phyloP scores from a whole-genome alignment of 805 yeast species.

The Candida easanensis region DNA sequence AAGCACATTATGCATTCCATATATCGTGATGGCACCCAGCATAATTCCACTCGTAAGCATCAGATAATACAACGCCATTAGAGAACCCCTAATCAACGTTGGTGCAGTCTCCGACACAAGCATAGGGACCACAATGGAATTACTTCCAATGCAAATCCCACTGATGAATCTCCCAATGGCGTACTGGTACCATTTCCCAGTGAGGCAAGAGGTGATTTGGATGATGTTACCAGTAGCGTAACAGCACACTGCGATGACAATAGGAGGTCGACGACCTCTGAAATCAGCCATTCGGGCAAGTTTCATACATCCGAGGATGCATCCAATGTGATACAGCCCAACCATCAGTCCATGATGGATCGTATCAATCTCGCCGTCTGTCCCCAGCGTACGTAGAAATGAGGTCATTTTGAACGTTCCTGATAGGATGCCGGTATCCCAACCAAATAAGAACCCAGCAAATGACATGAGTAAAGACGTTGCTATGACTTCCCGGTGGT shows the following conservation, averaged over 20 bases:
- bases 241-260: conserved; percentile 49
- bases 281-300: conserved; percentile 58
- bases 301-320: conserved; percentile 65
- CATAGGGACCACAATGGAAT: conserved; percentile 72
- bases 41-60: conserved; percentile 65
- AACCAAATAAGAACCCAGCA: conserved; percentile 72
- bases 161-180: conserved; percentile 62
- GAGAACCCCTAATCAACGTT: conserved; percentile 60
- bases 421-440: conserved; percentile 74
- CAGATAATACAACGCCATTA: conserved; percentile 63
- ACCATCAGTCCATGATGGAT: conserved; percentile 42
- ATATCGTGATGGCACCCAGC: conserved; percentile 61
- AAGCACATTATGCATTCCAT: conserved; percentile 41
- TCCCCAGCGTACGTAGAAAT: not conserved
- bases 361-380: conserved; percentile 45
- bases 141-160: conserved; percentile 73
- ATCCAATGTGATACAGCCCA: conserved; percentile 62
- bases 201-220: conserved; percentile 48
- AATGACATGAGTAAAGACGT: conserved; percentile 52
- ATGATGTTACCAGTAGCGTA: conserved; percentile 58
- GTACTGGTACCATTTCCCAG: conserved; percentile 56
- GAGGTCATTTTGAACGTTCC: conserved; percentile 54
- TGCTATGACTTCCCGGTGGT: conserved; percentile 13
- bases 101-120: conserved; percentile 69
- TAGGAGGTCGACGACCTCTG: conserved; percentile 58